Base-by-base conservation (phyloP, 768 basidiomycete species). In the Termitomyces heimii region DNA sequence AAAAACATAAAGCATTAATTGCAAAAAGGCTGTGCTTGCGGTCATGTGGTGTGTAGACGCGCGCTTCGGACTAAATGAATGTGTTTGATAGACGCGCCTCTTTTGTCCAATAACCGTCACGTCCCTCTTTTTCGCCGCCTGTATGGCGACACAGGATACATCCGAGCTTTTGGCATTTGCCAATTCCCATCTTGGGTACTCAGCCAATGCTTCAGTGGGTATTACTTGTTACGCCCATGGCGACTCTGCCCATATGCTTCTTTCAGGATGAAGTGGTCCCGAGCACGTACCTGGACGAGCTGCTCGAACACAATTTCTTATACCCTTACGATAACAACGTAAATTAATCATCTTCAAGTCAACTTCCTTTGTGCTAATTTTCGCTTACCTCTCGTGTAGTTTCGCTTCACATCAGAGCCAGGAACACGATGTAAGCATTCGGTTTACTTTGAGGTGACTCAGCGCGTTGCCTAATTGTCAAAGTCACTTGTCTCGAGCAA, bases 401-500 rank as follows among this genome's bases (percentile, higher is more conserved):
- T 75, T 61, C 67, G 67, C 59, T 60, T 78, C 42, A 67, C 56
- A 50, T 60, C 75, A 31, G 67, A 76, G 37, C 73, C 75, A 18
- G 64, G 66, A 26, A 55, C 53, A 54, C 73, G 76, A 62, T 73
- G 79, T 80, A 63, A 71, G 77, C 22, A 14, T 29, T 32, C 8
- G 43, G 35, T 13, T 14, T 29, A 47, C 37, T 28, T 20, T 42
- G 51, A 40, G 16, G 20, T 24, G 3, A 26, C 31, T 49, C 34
- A 26, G 22, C 13, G 24, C 39, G 4, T 20, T 10, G 13, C 37
- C 4, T 51, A 83, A 82, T 67, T 62, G 81, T 80, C 20, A 58
- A 60, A 18, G 64, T 77, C 18, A 70, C 66, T 8, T 83, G 82
- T 58, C 65, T 78, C n/a, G 79, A 82, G 64, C 62, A 71, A n/a